Percentiles rank a stretch among this genome's conserved stretches.
These are phyloP conservation scores for Claviceps monticola DNA, from an alignment of 2,329 filamentous ascomycete genomes.

Conservation along the genomic window DNA sequence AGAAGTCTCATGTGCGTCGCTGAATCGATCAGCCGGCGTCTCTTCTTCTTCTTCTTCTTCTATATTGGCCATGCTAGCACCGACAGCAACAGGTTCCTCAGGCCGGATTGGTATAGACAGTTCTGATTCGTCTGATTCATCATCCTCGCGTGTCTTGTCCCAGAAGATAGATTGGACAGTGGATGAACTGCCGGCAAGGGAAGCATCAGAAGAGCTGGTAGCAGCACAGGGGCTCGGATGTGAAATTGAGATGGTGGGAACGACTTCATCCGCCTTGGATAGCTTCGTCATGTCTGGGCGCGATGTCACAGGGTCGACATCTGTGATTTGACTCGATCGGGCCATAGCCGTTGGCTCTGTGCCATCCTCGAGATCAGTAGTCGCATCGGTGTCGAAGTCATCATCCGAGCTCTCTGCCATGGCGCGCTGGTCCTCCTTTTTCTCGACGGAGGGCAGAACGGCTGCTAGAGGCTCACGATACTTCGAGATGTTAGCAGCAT, in stretches of 20 bases:
- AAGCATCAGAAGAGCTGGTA: not conserved
- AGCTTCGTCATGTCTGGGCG: not conserved
- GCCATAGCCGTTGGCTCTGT: not conserved
- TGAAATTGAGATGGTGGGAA: constrained; percentile 4
- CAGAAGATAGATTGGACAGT: not conserved
- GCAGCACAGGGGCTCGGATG: constrained; percentile 3
- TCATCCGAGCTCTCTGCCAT: constrained; percentile 24
- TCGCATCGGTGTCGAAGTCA: constrained; percentile 11
- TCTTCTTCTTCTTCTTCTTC: constrained; percentile 31
- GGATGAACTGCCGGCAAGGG: constrained; percentile 5
- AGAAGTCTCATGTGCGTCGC: constrained; percentile 63
- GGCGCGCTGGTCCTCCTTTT: constrained; percentile 45
- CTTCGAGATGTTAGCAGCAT: constrained; percentile 41
- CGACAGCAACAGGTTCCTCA: constrained; percentile 10
- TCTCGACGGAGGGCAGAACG: constrained; percentile 56
- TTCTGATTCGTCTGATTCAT: constrained; percentile 3
- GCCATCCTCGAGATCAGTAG: constrained; percentile 6
- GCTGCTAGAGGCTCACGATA: constrained; percentile 54
- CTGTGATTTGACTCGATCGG: not conserved
- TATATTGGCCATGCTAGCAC: constrained; percentile 20
- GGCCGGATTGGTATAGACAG: constrained; percentile 7
- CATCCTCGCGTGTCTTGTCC: not conserved
- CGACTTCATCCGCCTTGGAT: not conserved
- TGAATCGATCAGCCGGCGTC: constrained; percentile 49
- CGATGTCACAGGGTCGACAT: constrained; percentile 1